These are phyloP conservation scores for Astrocystis sublimbata DNA, from an alignment of 495 filamentous ascomycete species.

Conservation along the genomic window DNA sequence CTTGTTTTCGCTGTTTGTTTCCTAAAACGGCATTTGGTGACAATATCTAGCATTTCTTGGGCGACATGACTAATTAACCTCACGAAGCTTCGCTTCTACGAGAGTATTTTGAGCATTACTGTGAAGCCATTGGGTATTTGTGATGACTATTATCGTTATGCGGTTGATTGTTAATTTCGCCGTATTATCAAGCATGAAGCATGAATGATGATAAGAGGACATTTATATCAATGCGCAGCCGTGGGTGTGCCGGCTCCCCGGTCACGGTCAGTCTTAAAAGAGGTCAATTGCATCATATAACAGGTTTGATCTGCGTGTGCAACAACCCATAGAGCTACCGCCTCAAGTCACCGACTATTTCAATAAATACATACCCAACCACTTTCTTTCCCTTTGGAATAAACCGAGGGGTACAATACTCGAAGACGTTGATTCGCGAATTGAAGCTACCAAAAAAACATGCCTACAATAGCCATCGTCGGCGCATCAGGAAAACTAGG, in stretches of 20 bases:
- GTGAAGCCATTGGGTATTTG: too few relatives aligned
- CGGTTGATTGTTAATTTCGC: too few relatives aligned
- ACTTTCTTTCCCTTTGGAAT: too few relatives aligned
- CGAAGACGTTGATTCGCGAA: too few relatives aligned
- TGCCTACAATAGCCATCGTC: conserved; percentile 41
- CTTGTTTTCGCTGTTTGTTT: conserved; percentile 12
- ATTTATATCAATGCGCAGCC: too few relatives aligned
- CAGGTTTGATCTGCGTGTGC: background rate
- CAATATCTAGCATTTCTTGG: background rate
- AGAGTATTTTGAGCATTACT: too few relatives aligned
- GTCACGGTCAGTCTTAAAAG: background rate
- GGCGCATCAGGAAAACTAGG: conserved; percentile 49
- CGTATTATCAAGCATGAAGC: too few relatives aligned
- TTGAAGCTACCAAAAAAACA: background rate
- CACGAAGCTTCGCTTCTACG: background rate
- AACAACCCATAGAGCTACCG: background rate
- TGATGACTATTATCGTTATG: too few relatives aligned
- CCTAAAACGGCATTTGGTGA: conserved; percentile 9
- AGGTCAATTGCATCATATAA: background rate
- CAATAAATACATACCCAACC: background rate
- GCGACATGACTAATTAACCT: conserved; percentile 1
- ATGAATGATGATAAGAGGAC: too few relatives aligned
- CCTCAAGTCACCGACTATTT: background rate
- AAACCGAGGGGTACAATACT: too few relatives aligned
- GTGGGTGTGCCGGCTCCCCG: too few relatives aligned